Evolutionary conservation across 2,329 filamentous ascomycete genomes (phyloP), one percentile per base, ranked within the genome.

Genomic region (Penicillium sp.): DNA sequence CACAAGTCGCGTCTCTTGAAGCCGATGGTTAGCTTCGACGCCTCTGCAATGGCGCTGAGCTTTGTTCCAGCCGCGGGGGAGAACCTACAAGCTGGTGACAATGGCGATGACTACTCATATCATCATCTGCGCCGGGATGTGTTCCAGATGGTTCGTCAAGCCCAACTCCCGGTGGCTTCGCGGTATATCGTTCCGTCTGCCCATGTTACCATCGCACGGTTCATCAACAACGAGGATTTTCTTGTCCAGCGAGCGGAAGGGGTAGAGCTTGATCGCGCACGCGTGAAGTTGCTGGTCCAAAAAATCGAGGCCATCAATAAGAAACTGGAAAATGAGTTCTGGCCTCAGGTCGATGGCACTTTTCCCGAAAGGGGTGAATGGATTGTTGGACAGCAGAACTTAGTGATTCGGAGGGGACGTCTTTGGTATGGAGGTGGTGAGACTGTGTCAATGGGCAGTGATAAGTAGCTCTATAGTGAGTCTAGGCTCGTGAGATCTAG

Each of bases 361-460:
- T 76, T 79, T 53, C 76, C 72, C 35, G 71, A 73, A 1, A 81
- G 80, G 3, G 87, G 88, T 0, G 89, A 93, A 70, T 96, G 93
- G 91, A 78, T 89, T 29, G 87, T 96, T 16, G 93, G 93, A 0
- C 85, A 95, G 65, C 91, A 93, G 71, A 88, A 81, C 0, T 75
- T 96, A 46, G 89, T 93, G 65, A 87, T 85, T 59, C 83, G 90
- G 39, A 84, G 82, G 60, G 93, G 93, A 0, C 81, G 83, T 4
- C 72, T 96, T 47, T 97, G 93, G 93, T 96, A 96, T 76, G 93
- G 89, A 37, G 90, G 87, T n/a, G 93, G 93, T 1, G 82, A 89
- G 65, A 88, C 86, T 5, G 81, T 96, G 3, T 42, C 35, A 6
- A 24, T 45, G 24, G 27, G 31, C 8, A 10, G 4, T 16, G 9